Evolutionary conservation across 2,329 filamentous ascomycete genomes (phyloP), one percentile per base, ranked within the genome.

Genomic region (Monosporascus sp.): DNA sequence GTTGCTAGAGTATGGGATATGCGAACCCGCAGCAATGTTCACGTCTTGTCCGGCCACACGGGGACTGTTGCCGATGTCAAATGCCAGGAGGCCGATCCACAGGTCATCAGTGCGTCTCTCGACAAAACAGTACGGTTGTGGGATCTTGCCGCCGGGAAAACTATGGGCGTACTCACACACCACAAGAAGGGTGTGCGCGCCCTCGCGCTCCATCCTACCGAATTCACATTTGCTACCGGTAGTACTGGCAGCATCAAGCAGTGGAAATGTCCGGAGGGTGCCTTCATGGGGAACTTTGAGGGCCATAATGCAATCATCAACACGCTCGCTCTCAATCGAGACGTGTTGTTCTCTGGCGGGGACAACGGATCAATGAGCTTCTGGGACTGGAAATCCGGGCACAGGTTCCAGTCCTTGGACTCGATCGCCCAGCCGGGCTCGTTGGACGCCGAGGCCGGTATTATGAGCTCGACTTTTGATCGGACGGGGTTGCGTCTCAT

Each of bases 251-350:
- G 89, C 68, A 97, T 99, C 74, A 99, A 99, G 78, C 94, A 99
- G 74, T 99, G 94, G 93, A 97, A 97, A 71, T 97, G 92, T 62
- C 95, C 95, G 1, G 91, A 97, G 69, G 95, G 93, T 38, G 91
- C 91, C 17, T 97, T 99, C 69, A 99, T 99, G 94, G 92, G 97
- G 71, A 97, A 97, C 69, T 97, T 97, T 66, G 90, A 96, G 44
- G 93, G 93, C 5, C 93, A 97, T 67, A 97, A 97, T 66, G 84
- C 91, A 56, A 95, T 99, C 69, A 93, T 99, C 76, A 99, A 99
- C 73, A 91, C 91, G 0, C 76, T 99, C 46, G 83, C 91, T 44
- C 91, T 94, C 34, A 99, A 99, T 70, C 90, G 95, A 65, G 91
- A 97, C 64, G 90, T 97, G 17, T 74, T 99, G 55, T 97, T 99